Conservation (phyloP, 495 filamentous ascomycete genomes). For the Lasiosphaeris hirsuta region DNA sequence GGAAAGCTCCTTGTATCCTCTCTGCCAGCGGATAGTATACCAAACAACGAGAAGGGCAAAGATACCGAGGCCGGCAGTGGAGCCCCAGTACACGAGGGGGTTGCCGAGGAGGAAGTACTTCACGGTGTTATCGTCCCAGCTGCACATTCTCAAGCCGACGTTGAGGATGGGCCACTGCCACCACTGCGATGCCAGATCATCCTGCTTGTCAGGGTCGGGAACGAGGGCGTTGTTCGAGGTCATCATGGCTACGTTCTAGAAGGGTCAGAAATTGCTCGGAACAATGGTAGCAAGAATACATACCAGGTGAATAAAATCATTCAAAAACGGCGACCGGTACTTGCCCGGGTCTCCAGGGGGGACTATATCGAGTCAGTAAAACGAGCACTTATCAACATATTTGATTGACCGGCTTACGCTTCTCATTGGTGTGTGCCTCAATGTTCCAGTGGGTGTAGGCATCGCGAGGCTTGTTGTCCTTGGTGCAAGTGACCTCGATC, state of each 20-base stretch:
- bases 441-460: slow-evolving; percentile 99
- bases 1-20: slow-evolving; percentile 82
- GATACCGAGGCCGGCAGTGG: slow-evolving; percentile 69
- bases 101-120: slow-evolving; percentile 99
- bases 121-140: slow-evolving; percentile 91
- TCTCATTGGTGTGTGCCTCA: slow-evolving; percentile 91
- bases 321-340: slow-evolving; percentile 94
- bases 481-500: slow-evolving; percentile 93
- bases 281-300: background rate
- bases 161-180: slow-evolving; percentile 98
- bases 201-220: slow-evolving; percentile 97
- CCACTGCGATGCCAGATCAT: slow-evolving; percentile 92
- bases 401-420: slow-evolving; percentile 58
- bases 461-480: slow-evolving; percentile 88
- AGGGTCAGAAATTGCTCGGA: slow-evolving; percentile 7
- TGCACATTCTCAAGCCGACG: slow-evolving; percentile 95
- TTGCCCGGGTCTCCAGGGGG: slow-evolving; percentile 86
- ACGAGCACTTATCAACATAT: background rate
- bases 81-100: slow-evolving; percentile 93
- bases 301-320: slow-evolving; percentile 87
- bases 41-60: slow-evolving; percentile 70
- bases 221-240: slow-evolving; percentile 98
- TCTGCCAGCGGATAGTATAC: slow-evolving; percentile 94
- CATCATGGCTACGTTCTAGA: slow-evolving; percentile 95
- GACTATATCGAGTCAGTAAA: slow-evolving; percentile 53